Base-by-base conservation (phyloP, 768 basidiomycete genomes). In the Macrolepiota dolichaula region DNA sequence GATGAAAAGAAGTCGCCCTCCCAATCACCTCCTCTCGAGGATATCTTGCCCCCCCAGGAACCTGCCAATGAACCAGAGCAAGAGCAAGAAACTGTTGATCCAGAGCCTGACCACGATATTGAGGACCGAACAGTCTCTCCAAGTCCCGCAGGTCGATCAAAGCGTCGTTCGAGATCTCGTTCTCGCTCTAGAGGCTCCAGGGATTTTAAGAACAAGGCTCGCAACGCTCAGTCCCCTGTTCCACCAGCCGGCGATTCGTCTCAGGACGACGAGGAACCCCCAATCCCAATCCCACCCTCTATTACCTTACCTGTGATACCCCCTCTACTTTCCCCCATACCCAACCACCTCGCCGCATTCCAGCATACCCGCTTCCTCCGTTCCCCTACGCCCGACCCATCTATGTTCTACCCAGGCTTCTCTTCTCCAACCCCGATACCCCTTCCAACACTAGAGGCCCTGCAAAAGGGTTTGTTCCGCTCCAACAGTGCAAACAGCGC, bases 401-500 rank as follows among this genome's bases (percentile, higher is more conserved):
- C 84, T 6, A 69, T 84, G 62, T 78, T 84, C 63, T 87, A 87
- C 70, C 84, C 87, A n/a, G 84, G 84, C 13, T 81, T 85, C 17
- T 83, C 87, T 4, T 84, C 87, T 2, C 78, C 87, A 6, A 87
- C 86, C 2, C 88, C 90, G 17, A 71, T 85, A 67, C 65, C 69
- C 40, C 72, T 89, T 37, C 92, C 92, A 0, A 85, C 91, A 3
- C 78, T 96, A 5, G 89, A 92, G 67, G 90, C 88, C 22, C 76
- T 96, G 38, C 87, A 88, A 69, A 84, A 79, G 67, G 88, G 89
- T 15, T 82, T 97, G 2, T 87, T 92, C 68, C 87, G 95, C 19
- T 96, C 95, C 1, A 95, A 96, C 70, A 96, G 94, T 68, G 92
- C 91, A n/a, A 91, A 89, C 22, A 82, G 89, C 55, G 83, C 87